Evolutionary conservation across 2,329 filamentous ascomycete genomes (phyloP).

Genomic region (Coccinonectria pachysandricola): DNA sequence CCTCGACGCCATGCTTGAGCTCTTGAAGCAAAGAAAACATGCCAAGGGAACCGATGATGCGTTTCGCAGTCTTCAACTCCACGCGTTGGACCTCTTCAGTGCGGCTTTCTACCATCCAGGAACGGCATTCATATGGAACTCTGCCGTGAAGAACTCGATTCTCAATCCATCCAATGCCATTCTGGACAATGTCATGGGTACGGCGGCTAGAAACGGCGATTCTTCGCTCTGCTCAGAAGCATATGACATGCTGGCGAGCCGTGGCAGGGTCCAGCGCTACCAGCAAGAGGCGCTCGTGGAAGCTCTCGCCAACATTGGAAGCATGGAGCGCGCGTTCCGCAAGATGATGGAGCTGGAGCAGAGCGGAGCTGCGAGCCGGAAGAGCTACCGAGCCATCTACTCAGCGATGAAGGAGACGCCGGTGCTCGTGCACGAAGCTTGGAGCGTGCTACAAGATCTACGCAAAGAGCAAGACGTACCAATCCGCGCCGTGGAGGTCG

Average conservation of each 20-base stretch:
- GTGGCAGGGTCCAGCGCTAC: conserved; percentile 44
- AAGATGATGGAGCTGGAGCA: conserved; percentile 65
- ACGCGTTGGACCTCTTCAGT: conserved; percentile 67
- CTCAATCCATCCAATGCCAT: conserved; percentile 46
- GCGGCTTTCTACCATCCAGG: conserved; percentile 51
- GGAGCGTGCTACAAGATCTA: conserved; percentile 46
- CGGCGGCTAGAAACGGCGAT: conserved; percentile 61
- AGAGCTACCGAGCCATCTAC: conserved; percentile 55
- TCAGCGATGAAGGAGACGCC: conserved; percentile 39
- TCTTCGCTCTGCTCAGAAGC: conserved; percentile 58
- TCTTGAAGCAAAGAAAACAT: conserved; percentile 49
- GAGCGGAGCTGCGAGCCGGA: conserved; percentile 39
- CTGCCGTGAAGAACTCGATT: conserved; percentile 39
- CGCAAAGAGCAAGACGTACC: conserved; percentile 25
- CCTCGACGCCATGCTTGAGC: conserved; percentile 62
- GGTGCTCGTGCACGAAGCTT: conserved; percentile 38
- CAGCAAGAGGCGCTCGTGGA: conserved; percentile 77
- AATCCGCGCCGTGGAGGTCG: conserved; percentile 24
- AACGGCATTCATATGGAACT: conserved; percentile 62
- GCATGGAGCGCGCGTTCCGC: conserved; percentile 57
- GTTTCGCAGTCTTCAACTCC: conserved; percentile 51
- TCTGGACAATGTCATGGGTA: conserved; percentile 58
- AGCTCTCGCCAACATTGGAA: conserved; percentile 49
- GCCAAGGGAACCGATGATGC: conserved; percentile 25
- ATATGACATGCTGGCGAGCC: conserved; percentile 37